phyloP scores from a whole-genome alignment of 441 rosid genomes.

The Daphne laureola region DNA sequence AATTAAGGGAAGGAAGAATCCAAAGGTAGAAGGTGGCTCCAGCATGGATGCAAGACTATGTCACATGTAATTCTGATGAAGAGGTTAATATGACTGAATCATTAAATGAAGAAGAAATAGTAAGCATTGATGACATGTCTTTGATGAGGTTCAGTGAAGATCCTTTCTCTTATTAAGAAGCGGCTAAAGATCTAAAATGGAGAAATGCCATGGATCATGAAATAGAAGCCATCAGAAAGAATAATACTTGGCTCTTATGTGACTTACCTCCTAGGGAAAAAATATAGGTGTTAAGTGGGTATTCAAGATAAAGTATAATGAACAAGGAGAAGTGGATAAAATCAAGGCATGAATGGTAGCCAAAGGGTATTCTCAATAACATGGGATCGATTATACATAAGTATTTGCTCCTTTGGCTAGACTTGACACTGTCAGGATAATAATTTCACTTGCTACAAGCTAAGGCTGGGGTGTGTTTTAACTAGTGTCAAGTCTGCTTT shows the following conservation, averaged over 20 bases:
- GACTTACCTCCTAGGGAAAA: conserved; percentile 5
- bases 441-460: neutral
- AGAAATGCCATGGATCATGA: conserved; percentile 8
- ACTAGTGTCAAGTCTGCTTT: conserved; percentile 1
- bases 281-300: conserved; percentile 17
- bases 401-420: conserved; percentile 2
- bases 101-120: no score
- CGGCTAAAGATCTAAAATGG: neutral
- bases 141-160: no score
- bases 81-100: no score
- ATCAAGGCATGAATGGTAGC: conserved; percentile 8
- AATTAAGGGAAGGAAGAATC: neutral
- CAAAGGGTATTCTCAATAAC: conserved; percentile 3
- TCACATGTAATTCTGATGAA: neutral
- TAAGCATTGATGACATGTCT: no score
- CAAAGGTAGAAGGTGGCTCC: no score
- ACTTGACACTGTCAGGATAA: neutral
- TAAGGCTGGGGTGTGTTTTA: neutral
- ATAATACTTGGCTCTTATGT: conserved; percentile 7
- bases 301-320: conserved; percentile 5
- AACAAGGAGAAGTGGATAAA: conserved; percentile 4
- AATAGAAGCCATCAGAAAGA: conserved; percentile 5
- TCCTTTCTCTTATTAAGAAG: neutral
- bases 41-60: neutral
- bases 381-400: neutral